These are phyloP conservation scores for Ceratocystis eucalypticola DNA, from an alignment of 2,329 filamentous ascomycete genomes.

Conservation along the genomic window DNA sequence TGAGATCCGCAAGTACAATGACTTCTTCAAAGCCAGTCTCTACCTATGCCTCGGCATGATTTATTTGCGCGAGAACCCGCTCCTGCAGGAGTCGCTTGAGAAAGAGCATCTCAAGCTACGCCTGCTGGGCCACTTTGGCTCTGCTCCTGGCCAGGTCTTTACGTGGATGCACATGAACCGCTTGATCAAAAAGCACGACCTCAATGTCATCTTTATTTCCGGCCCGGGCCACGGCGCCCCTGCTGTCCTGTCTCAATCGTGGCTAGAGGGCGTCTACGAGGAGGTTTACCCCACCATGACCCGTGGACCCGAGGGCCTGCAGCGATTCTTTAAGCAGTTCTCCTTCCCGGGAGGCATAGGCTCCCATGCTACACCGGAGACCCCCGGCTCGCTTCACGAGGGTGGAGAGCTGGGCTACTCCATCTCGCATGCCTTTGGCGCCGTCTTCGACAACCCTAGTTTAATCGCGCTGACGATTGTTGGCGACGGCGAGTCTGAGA, in stretches of 20 bases:
- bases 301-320: constrained; percentile 53
- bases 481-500: constrained; percentile 70
- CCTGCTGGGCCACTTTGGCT: constrained; percentile 66
- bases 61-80: constrained; percentile 59
- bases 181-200: constrained; percentile 65
- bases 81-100: constrained; percentile 55
- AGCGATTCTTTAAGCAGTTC: constrained; percentile 69
- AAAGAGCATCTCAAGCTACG: constrained; percentile 60
- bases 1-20: constrained; percentile 54
- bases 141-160: constrained; percentile 67
- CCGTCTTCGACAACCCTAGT: constrained; percentile 61
- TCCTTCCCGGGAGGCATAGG: constrained; percentile 70
- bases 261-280: constrained; percentile 63
- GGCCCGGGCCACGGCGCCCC: constrained; percentile 69
- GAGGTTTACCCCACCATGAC: constrained; percentile 65
- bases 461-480: constrained; percentile 67
- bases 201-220: constrained; percentile 59
- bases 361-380: constrained; percentile 66
- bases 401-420: constrained; percentile 74
- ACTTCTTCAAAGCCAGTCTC: constrained; percentile 60
- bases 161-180: constrained; percentile 74
- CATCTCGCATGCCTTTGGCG: constrained; percentile 63
- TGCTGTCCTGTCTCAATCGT: constrained; percentile 61
- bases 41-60: constrained; percentile 72
- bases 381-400: constrained; percentile 63